Evolutionary conservation across 163 green algal genomes (phyloP), one percentile per base, ranked within the genome.

Genomic region (Dunaliella salina): DNA sequence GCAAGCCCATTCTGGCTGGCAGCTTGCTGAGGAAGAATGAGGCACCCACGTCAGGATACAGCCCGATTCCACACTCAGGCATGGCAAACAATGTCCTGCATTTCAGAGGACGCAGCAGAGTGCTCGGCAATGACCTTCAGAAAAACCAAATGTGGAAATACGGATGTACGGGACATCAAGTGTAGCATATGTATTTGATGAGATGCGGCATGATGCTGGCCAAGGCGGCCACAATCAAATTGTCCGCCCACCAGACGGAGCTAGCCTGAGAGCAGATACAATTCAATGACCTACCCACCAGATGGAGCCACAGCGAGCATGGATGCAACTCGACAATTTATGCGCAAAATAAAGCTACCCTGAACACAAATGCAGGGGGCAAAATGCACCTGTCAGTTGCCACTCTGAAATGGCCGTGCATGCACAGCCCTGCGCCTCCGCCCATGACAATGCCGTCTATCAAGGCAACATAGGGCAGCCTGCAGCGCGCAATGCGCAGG

Each of bases 371-470:
- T 18, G 12, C 81, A 50, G 40, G 40, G 40, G 40, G 40, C 4
- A 80, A 80, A 32, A 17, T 88, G 0, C 80, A 97, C 94, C 88
- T 91, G 83, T 98, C 97, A 0, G 97, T 99, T 3, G 95, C 96
- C 0, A 99, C 90, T 0, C 95, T 85, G 90, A 98, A 98, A 29
- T 82, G 82, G 72, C 96, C 96, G 86, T 99, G 94, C 82, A 98
- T 93, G 13, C 93, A 96, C 29, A 98, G 83, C 30, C 97, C 97
- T 4, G 92, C 94, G 5, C 97, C 97, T 29, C 97, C 97, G 0
- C 97, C 97, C 94, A 99, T 98, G 4, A 93, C 91, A 79, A 99
- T 95, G 82, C 97, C 97, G 85, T 99, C 95, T 25, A 98, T 89
- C 20, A 99, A 57, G 0, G 94, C 92, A 0, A 99, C 90, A 86